Evolutionary conservation across 441 rosid genomes (phyloP), one percentile per base, ranked within the genome.

Genomic region (Hura crepitans): DNA sequence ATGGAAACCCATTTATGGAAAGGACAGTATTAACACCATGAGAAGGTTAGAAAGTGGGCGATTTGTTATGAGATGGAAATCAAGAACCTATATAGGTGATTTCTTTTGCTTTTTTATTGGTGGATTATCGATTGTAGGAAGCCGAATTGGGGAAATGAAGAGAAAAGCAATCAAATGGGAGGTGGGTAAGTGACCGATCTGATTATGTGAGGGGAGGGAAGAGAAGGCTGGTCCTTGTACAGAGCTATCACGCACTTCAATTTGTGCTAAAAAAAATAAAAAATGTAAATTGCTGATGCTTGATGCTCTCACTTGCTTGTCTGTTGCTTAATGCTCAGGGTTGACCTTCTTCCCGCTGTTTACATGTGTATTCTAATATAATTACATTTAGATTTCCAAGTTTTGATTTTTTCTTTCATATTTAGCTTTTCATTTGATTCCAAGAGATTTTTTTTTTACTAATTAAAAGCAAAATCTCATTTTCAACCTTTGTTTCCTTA

Each of bases 1-100:
- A 65, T 66, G 76, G 45, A 79, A 72, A 20, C 71, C 78, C 82
- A 81, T 80, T 18, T 51, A 72, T 23, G 27, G 30, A 17, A 23
- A 15, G 39, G 54, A 5, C 12, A 37, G 49, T 3, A n/a, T 17
- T 35, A 17, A 15, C 42, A 61, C 30, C 62, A 37, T 39, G 8
- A 54, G n/a, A 9, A 14, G 61, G 17, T 18, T n/a, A 5, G 50
- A 37, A 20, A 22, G 0, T 14, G 33, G 0, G 27, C 14, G 39
- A 56, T 27, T 65, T 33, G 58, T 47, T 28, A 25, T 0, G 56
- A 27, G 54, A n/a, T n/a, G n/a, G n/a, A n/a, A n/a, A n/a, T n/a
- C n/a, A n/a, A n/a, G n/a, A 31, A 50, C n/a, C 35, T 3, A 11
- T 30, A 11, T 12, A 18, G 37, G 47, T 0, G 47, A 50, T 30